These are phyloP conservation scores for Irpex rosettiformis DNA, from an alignment of 1,284 basidiomycete genomes.

Conservation along the genomic window DNA sequence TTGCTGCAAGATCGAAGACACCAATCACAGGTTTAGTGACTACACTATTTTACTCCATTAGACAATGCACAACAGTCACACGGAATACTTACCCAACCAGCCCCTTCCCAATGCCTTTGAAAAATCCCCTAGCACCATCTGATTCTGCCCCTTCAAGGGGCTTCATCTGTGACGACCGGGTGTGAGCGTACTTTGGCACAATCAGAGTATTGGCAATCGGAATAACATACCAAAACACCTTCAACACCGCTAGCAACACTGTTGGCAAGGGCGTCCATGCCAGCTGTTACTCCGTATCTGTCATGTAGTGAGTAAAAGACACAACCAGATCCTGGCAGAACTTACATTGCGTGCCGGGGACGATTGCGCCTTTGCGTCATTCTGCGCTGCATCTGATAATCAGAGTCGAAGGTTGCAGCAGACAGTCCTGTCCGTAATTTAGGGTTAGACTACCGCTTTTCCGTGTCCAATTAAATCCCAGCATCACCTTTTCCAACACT, in stretches of 20 bases:
- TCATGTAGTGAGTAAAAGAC: constrained; percentile 12
- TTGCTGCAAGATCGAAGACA: constrained; percentile 94
- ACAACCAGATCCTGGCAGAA: constrained; percentile 8
- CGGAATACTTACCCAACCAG: constrained; percentile 74
- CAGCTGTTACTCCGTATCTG: constrained; percentile 91
- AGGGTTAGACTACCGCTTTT: constrained; percentile 3
- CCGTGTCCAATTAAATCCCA: neutral
- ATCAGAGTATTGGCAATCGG: neutral
- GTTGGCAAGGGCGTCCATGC: constrained; percentile 91
- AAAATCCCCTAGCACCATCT: constrained; percentile 93
- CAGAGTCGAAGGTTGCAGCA: constrained; percentile 93
- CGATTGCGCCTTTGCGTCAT: constrained; percentile 91
- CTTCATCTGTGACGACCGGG: constrained; percentile 60
- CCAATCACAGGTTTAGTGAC: constrained; percentile 98
- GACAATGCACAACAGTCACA: constrained; percentile 4
- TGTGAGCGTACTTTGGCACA: neutral
- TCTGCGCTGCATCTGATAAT: constrained; percentile 89
- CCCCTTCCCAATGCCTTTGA: constrained; percentile 97
- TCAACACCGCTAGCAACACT: constrained; percentile 96
- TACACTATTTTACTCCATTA: constrained; percentile 44
- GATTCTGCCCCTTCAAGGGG: constrained; percentile 96
- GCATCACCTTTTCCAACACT: constrained; percentile 91
- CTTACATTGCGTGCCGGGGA: constrained; percentile 92
- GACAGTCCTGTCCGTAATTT: constrained; percentile 67
- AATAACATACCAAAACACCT: constrained; percentile 86